These are phyloP conservation scores for Phytopythium delawarense DNA, from an alignment of 352 stramenopile species.

Conservation along the genomic window DNA sequence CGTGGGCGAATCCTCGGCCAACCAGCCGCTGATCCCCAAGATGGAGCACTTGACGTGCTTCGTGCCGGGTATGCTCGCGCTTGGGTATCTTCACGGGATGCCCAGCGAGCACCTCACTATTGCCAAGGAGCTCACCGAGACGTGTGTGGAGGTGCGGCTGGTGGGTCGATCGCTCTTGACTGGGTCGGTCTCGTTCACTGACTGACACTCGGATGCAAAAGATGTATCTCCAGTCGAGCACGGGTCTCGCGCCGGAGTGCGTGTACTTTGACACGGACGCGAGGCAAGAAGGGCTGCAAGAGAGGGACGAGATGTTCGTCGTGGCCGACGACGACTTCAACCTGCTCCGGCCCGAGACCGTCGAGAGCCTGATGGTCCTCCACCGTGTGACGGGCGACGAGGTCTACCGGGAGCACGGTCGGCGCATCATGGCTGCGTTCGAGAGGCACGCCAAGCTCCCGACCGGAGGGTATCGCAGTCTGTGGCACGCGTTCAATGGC, in stretches of 20 bases:
- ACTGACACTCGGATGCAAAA: no score
- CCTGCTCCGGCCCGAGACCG: constrained; percentile 79
- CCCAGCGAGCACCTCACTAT: constrained; percentile 49
- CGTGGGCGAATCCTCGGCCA: no score
- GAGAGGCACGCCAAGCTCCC: constrained; percentile 61
- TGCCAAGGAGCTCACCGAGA: constrained; percentile 65
- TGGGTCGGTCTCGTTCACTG: no score
- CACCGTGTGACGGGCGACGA: constrained; percentile 82
- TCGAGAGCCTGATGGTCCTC: constrained; percentile 89
- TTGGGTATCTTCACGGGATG: constrained; percentile 60
- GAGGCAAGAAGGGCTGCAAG: neutral
- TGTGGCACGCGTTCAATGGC: constrained; percentile 46
- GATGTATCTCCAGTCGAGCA: no score
- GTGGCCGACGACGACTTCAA: constrained; percentile 44
- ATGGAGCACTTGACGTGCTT: constrained; percentile 91
- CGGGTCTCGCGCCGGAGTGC: no score
- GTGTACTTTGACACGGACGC: no score
- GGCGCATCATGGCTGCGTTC: constrained; percentile 74
- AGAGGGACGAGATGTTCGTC: constrained; percentile 15
- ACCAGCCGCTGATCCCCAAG: no score
- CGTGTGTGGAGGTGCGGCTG: constrained; percentile 75
- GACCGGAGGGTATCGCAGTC: constrained; percentile 61
- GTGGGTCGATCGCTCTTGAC: neutral
- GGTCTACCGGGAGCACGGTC: constrained; percentile 75
- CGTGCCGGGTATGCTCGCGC: constrained; percentile 72